Base-by-base conservation (phyloP, 257 asterid species). In the Ajuga chamaepitys region DNA sequence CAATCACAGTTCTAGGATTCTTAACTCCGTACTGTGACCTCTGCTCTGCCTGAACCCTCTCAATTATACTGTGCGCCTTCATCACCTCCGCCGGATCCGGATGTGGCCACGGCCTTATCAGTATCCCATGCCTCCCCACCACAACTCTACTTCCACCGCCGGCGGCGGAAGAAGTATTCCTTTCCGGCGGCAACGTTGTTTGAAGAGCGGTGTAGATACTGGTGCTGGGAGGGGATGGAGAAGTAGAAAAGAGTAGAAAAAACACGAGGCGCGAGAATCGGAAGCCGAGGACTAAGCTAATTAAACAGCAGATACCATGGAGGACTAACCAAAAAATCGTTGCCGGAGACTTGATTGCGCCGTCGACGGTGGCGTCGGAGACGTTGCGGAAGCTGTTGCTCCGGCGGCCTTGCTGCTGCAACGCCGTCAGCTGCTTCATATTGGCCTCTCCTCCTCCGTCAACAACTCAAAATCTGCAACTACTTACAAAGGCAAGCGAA, bases 41-140 rank as follows among this genome's bases (percentile, higher is more conserved):
- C 85, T 94, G 99, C 76, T 90, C 99, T 57, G 47, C 79, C 77
- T 94, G 98, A 16, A 94, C 98, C 73, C 88, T 80, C 83, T 88
- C 91, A 32, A 94, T 86, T 70, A 94, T 85, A 78, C 80, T 47
- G 78, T 94, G 95, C 21, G 99, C 99, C 74, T 69, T 86, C 89
- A 83, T 86, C 71, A 90, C 96, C 89, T 94, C 98, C 60, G 50
- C 81, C 62, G 95, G 88, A 81, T 90, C 89, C 72, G 99, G 99
- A 79, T 94, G 98, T 59, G 99, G 99, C 99, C 99, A 94, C n/a
- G 97, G 95, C 62, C 96, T 57, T 40, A 88, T 88, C 80, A 85
- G 76, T 41, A 94, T 94, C 75, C 96, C 97, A 58, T 94, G 99
- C 80, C 99, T 70, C 44, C 99, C 99, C 2, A 90, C 99, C 71